Evolutionary conservation across 2,329 filamentous ascomycete genomes (phyloP), one percentile per base, ranked within the genome.

Genomic region (Zymoseptoria pseudotritici): DNA sequence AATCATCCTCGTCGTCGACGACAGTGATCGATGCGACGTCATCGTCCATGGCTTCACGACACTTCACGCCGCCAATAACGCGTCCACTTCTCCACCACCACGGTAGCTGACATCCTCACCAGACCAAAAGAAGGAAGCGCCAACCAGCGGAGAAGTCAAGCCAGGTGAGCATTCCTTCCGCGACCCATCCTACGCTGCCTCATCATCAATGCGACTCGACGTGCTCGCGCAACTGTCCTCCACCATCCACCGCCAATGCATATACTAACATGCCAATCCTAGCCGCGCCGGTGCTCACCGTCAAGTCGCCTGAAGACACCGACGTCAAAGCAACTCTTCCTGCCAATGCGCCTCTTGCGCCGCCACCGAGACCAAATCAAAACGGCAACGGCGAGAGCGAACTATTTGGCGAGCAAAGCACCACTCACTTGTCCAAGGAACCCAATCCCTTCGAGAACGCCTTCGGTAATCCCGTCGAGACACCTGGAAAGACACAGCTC

Each of bases 401-500:
- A 70, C 82, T 82, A 71, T 78, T 76, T 65, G 75, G 66, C 53
- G 71, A 75, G 55, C 77, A 78, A 68, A 69, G 66, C 58, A 70
- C 69, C 31, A 70, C 64, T 61, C 77, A 80, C 62, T 78, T 91
- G 72, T 87, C 84, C 69, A 83, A 89, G 74, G 94, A 97, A 79
- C 91, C 91, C 61, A 97, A 99, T 76, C 93, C 94, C 8, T 97
- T 99, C 71, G 94, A 97, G 74, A 90, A 94, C 76, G 97, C 93
- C 6, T 99, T 99, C 73, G 86, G 85, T 50, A 81, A 76, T 22
- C 83, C 80, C 54, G 78, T 85, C 67, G 90, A 96, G 74, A 96
- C 93, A 31, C 91, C 93, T 17, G 89, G 90, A 36, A 80, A 86
- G 70, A 81, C 83, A 49, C 87, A 96, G 70, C 80, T 99, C 63